phyloP scores from a whole-genome alignment of 2,329 filamentous ascomycete genomes.

The Clonostachys rhizophaga region DNA sequence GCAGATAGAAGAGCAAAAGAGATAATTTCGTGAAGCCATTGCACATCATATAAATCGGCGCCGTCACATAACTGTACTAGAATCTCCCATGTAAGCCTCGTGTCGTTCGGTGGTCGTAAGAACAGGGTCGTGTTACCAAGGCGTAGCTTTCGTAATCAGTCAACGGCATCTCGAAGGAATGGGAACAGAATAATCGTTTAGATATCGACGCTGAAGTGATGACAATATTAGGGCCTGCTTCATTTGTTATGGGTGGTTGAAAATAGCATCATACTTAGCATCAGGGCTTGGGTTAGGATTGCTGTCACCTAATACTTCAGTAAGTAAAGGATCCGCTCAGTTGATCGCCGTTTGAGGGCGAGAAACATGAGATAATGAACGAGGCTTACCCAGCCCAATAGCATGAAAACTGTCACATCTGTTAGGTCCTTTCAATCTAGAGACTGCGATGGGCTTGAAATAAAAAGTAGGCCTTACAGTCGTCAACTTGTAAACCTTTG shows the following conservation, averaged over 20 bases:
- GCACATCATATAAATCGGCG: slow-evolving; percentile 22
- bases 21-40: slow-evolving; percentile 29
- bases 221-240: no score
- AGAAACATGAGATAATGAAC: background rate
- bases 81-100: background rate
- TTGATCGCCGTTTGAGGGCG: no score
- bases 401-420: slow-evolving; percentile 5
- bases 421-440: background rate
- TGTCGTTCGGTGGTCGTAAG: no score
- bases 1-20: slow-evolving; percentile 27
- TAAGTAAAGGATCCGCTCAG: no score
- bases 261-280: no score
- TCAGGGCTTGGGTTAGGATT: no score
- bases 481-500: slow-evolving; percentile 13
- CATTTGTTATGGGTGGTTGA: no score
- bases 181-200: slow-evolving; percentile 9
- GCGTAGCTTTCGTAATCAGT: slow-evolving; percentile 9
- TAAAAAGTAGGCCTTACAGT: slow-evolving; percentile 10
- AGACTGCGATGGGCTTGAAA: background rate
- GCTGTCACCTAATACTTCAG: no score
- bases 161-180: slow-evolving; percentile 15
- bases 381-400: background rate
- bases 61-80: slow-evolving; percentile 12
- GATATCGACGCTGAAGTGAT: slow-evolving; percentile 5
- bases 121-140: background rate